Evolutionary conservation across 371 early-diverging fungal species (phyloP), one percentile per base, ranked within the genome.

Genomic region (Rhizomucor miehei): DNA sequence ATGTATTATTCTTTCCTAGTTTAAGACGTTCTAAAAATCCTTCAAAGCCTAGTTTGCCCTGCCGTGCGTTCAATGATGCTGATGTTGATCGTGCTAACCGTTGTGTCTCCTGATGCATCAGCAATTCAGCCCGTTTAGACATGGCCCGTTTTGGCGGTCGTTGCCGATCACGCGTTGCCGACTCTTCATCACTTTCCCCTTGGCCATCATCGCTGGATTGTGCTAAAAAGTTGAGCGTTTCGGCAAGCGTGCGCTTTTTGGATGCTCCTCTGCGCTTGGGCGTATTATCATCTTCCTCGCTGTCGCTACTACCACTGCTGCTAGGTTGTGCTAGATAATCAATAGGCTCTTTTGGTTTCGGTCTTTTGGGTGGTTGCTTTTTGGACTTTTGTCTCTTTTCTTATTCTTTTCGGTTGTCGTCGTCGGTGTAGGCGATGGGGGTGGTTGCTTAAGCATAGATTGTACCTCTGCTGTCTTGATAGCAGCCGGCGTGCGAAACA

Each of bases 81-180:
- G 29, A 29, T 3, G 29, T 5, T 19, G 54, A 38, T 34, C 67
- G 63, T 4, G 52, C 44, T 20, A 63, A 20, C 1, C 67, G 63
- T 29, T 62, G 63, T 11, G 47, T 61, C 44, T 68, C 64, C 37
- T 53, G 48, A 29, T 61, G 58, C 58, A 68, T 61, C 11, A 57
- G 52, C 29, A 58, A n/a, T 44, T 55, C 44, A 2, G 63, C 64
- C 36, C 61, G 54, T 24, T 51, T 54, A 1, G 62, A 61, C 23
- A 59, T 44, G 34, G 36, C 35, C 4, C 53, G 55, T 29, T 48
- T 55, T 14, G 47, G 38, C 3, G 55, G 55, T 40, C 55, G 47
- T 12, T 59, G 21, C 10, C 44, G 25, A 19, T 44, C 47, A 0
- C 38, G 16, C 14, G 43, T 43, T 20, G 35, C 20, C 21, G 47